These are phyloP conservation scores for Alternaria novae-zelandiae DNA, from an alignment of 2,329 filamentous ascomycete genomes.

Conservation along the genomic window DNA sequence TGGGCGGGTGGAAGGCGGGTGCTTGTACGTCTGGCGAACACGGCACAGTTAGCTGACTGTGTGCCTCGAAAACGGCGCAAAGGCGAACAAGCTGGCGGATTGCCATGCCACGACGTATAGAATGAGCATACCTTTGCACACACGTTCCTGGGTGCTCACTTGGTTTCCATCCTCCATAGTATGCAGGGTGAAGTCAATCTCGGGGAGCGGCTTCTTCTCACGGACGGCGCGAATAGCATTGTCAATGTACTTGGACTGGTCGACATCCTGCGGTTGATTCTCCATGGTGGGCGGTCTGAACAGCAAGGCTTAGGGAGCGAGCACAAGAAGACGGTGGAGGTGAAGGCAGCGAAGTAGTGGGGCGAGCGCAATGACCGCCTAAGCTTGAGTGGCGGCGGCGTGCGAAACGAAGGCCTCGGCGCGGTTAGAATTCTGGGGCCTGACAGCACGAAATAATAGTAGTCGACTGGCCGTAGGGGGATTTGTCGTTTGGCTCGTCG, in stretches of 20 bases:
- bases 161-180: conserved; percentile 97
- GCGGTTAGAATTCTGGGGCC: conserved; percentile 21
- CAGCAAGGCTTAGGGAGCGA: conserved; percentile 27
- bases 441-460: conserved; percentile 22
- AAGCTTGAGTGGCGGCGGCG: conserved; percentile 42
- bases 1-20: conserved; percentile 89
- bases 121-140: conserved; percentile 84
- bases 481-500: conserved; percentile 31
- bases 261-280: conserved; percentile 40
- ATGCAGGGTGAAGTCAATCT: conserved; percentile 98
- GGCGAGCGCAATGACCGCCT: conserved; percentile 37
- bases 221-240: conserved; percentile 90
- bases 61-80: conserved; percentile 16
- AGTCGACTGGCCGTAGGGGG: conserved; percentile 7
- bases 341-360: conserved; percentile 40
- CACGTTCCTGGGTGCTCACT: conserved; percentile 93
- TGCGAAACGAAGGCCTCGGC: conserved; percentile 41
- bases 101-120: neutral
- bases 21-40: conserved; percentile 84
- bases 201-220: conserved; percentile 92
- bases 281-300: conserved; percentile 43
- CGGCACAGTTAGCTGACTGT: conserved; percentile 32
- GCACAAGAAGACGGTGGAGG: conserved; percentile 30
- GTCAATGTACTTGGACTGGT: conserved; percentile 66
- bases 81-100: conserved; percentile 1